Evolutionary conservation across 257 asterid species (phyloP).

Genomic region (Parsonsia alboflavescens): DNA sequence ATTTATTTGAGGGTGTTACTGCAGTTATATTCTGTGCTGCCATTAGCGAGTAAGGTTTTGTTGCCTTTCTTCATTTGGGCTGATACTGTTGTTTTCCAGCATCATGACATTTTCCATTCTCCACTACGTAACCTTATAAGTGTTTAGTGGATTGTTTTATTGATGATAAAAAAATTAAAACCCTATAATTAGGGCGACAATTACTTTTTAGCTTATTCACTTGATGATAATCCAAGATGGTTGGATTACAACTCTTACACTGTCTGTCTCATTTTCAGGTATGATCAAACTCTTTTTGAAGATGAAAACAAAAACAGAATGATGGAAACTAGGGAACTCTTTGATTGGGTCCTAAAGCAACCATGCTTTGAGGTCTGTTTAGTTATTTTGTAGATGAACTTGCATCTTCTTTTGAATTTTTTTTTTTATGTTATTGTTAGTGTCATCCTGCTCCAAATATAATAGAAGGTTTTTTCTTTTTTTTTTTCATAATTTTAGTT

Average conservation of each 20-base stretch:
- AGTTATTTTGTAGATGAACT: conserved; percentile 16
- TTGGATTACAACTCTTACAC: not conserved
- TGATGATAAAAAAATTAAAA: not conserved
- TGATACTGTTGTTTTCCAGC: not conserved
- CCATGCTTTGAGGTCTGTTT: conserved; percentile 89
- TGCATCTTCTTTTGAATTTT: not conserved
- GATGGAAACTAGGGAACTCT: conserved; percentile 96
- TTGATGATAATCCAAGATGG: not conserved
- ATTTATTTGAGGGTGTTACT: conserved; percentile 95
- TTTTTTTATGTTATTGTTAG: not conserved
- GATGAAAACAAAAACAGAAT: conserved; percentile 90
- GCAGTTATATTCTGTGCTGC: conserved; percentile 99
- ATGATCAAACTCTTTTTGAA: conserved; percentile 90
- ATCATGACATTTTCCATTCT: not conserved
- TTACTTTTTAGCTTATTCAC: not conserved
- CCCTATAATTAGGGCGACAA: not conserved
- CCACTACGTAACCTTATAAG: not conserved
- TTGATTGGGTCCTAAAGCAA: conserved; percentile 94
- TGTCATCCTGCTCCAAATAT: too few species aligned
- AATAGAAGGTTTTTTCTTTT: not conserved
- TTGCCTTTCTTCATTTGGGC: conserved; percentile 12
- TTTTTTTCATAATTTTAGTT: not conserved
- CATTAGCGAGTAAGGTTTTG: conserved; percentile 79
- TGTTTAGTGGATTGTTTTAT: not conserved
- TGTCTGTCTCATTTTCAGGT: conserved; percentile 41